Percentiles rank a stretch among this genome's conserved stretches.
Evolutionary conservation across 2,329 filamentous ascomycete genomes (phyloP).

Genomic region (Colletotrichum sojae): DNA sequence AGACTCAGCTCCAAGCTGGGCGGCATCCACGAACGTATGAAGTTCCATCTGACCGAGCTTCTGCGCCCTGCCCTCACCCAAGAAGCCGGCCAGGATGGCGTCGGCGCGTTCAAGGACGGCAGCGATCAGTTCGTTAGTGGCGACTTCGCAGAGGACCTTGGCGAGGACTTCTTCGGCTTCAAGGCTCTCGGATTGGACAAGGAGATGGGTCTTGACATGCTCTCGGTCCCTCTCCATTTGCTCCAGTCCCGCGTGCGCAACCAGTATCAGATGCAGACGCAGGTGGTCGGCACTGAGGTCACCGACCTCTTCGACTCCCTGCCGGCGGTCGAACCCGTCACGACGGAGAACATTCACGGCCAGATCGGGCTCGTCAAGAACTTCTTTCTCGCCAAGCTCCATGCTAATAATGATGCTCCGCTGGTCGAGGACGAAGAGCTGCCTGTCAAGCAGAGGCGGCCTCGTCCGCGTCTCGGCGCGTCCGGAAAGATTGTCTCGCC

Average conservation of each 20-base stretch:
- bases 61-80: conserved; percentile 85
- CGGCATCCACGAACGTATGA: conserved; percentile 95
- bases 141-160: conserved; percentile 97
- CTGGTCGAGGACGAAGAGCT: conserved; percentile 95
- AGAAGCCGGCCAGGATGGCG: conserved; percentile 86
- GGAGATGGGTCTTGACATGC: conserved; percentile 88
- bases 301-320: conserved; percentile 77
- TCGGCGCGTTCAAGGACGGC: conserved; percentile 93
- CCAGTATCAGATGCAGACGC: conserved; percentile 83
- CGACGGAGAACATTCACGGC: conserved; percentile 79
- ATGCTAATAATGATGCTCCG: conserved; percentile 78
- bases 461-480: conserved; percentile 73
- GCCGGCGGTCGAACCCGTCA: conserved; percentile 81
- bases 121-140: conserved; percentile 97
- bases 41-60: conserved; percentile 90
- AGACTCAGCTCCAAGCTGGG: conserved; percentile 83
- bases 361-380: conserved; percentile 91
- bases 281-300: conserved; percentile 68
- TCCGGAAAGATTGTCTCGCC: conserved; percentile 91
- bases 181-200: conserved; percentile 92
- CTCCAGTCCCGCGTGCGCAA: conserved; percentile 91
- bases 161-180: conserved; percentile 99
- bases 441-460: conserved; percentile 90
- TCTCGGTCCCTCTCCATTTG: conserved; percentile 94
- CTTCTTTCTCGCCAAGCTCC: conserved; percentile 92